Base-by-base conservation (phyloP, 2,329 filamentous ascomycete genomes). In the Fusarium vanettenii region DNA sequence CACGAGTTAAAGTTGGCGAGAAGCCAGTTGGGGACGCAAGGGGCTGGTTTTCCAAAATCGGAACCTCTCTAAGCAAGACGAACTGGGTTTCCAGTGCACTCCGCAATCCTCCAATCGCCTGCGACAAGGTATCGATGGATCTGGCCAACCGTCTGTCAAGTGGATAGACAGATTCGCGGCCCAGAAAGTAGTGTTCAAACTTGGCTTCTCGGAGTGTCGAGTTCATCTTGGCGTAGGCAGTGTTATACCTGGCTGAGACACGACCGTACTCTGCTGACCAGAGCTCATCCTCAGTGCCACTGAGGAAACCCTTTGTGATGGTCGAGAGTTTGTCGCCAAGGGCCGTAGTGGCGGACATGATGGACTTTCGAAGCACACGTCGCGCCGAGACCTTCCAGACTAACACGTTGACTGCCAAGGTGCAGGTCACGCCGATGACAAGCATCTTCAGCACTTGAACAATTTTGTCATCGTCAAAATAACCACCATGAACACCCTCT, bases 61-160 rank as follows among this genome's bases (percentile, higher is more conserved):
- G 82, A 4, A 84, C 86, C 80, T 97, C 93, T 70, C 92, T 92
- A 37, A 98, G 87, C 35, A 98, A 88, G 18, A 93, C 90, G 80
- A 98, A 97, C 79, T 99, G 96, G 25, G 95, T 95, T 68, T 93
- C 90, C 29, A 97, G 94, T 37, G 97, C 95, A 85, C 95, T 98
- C 74, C 95, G 90, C 79, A 99, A 85, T 9, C 96, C 97, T 81
- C 96, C 95, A 74, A 98, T 92, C 74, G 95, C 95, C 81, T 98
- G 95, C 6, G 94, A 92, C 31, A 98, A 88, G 56, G 91, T 92
- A 81, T 97, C 94, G 78, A 98, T 90, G 75, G 94, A 96, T 79
- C 94, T 93, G 52, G 96, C 93, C 5, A 98, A 88, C 27, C 90
- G 91, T 74, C 92, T 92, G 79, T 98, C 94, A 4, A 97, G 88